phyloP scores from a whole-genome alignment of 202 grass and related monocot species.

The Tripidium arundinaceum region DNA sequence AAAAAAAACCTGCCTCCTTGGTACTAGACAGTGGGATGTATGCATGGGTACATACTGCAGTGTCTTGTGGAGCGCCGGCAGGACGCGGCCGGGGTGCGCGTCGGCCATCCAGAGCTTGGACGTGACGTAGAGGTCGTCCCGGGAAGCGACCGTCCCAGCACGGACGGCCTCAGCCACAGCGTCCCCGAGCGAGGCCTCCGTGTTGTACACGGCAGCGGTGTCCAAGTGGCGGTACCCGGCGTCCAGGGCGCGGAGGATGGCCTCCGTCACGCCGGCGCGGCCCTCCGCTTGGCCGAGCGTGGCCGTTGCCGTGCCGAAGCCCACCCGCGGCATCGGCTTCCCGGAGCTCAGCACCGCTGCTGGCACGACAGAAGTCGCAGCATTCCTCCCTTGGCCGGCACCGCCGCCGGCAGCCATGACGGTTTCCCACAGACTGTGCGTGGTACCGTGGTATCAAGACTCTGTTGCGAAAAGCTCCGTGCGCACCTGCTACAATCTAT shows the following conservation, averaged over 20 bases:
- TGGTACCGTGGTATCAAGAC: no score
- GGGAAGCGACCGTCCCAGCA: constrained; percentile 17
- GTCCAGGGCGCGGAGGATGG: constrained; percentile 28
- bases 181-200: constrained; percentile 34
- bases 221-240: constrained; percentile 61
- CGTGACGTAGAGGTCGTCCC: constrained; percentile 48
- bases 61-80: constrained; percentile 20
- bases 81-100: constrained; percentile 22
- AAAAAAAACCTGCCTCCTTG: no score
- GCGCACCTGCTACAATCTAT: no score
- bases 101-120: constrained; percentile 56
- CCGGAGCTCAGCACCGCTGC: background rate
- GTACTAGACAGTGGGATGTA: no score
- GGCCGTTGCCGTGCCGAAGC: constrained; percentile 38
- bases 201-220: constrained; percentile 34
- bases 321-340: constrained; percentile 37
- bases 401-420: no score
- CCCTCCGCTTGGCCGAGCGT: constrained; percentile 5
- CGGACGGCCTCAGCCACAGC: constrained; percentile 24
- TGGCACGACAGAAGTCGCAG: background rate
- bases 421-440: no score
- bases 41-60: constrained; percentile 3
- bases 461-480: no score
- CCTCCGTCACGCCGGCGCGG: background rate
- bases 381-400: background rate